Evolutionary conservation across 2,329 filamentous ascomycete species (phyloP), one percentile per base, ranked within the genome.

Genomic region (Fusarium dimerum): DNA sequence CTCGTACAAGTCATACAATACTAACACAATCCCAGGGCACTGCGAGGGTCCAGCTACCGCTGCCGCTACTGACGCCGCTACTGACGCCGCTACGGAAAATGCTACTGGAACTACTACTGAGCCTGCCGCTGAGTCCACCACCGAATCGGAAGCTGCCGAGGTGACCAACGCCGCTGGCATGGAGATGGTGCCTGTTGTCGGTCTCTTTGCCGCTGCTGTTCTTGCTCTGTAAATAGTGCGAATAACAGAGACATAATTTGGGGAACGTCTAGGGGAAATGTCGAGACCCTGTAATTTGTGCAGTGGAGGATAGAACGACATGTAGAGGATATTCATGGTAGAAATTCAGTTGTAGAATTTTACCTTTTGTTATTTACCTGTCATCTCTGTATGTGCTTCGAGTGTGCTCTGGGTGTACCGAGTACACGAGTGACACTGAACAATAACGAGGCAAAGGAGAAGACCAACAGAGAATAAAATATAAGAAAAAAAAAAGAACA

Each of bases 161-260:
- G 47, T 58, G n/a, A 61, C 53, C 17, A 62, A 48, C 12, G 61
- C 51, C 32, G 63, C 54, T 0, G 60, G 41, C 6, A 45, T 59
- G 0, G 53, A 52, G 11, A 50, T 64, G 16, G 54, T 65, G 2
- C 63, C 63, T n/a, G 20, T 65, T 9, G 49, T 55, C 6, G 63
- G 61, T 18, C 44, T 65, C 18, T 47, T 62, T 8, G 63, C 54
- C 15, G 62, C 62, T 6, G 63, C 61, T n/a, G 45, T 55, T 17
- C 40, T 65, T 18, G 62, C 56, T 41, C 53, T 65, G n/a, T 64
- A 55, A 57, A 44, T 26, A 18, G 39, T 40, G 17, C 32, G 44
- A 30, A 32, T 7, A 18, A 8, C 7, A 18, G 20, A 26, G 20
- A 26, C 20, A 26, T 26, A 7, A 7, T 26, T 20, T 36, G 42